A percentile compares a stretch with the other conserved stretches of the same genome.
These are phyloP conservation scores for Gnomoniopsis sp. DNA, from an alignment of 2,329 filamentous ascomycete species.

Conservation along the genomic window DNA sequence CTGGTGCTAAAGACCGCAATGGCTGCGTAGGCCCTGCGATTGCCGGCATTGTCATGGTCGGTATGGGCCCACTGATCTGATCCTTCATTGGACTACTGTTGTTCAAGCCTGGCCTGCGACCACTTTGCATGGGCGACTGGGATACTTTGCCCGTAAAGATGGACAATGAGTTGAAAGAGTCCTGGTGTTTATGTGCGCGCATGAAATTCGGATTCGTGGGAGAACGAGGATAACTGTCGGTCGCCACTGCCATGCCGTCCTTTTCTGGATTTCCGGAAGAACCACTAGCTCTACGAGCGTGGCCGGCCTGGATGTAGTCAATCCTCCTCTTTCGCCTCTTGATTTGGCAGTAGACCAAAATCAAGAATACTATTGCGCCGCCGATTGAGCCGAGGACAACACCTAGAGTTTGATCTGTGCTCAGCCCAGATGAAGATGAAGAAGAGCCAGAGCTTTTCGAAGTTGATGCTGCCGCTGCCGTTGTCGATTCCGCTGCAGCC, in stretches of 20 bases:
- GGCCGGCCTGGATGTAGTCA: constrained; percentile 44
- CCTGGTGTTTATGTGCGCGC: constrained; percentile 49
- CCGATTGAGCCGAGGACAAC: constrained; percentile 80
- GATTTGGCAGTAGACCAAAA: constrained; percentile 67
- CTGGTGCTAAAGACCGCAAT: constrained; percentile 9
- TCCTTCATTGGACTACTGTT: constrained; percentile 59
- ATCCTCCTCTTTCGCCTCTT: constrained; percentile 58
- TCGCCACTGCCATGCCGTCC: constrained; percentile 43
- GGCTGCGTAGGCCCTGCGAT: constrained; percentile 23
- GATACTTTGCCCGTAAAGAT: constrained; percentile 60
- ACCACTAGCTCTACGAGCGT: constrained; percentile 40
- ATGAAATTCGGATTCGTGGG: constrained; percentile 35
- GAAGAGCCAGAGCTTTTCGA: constrained; percentile 11
- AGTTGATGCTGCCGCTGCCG: constrained; percentile 22
- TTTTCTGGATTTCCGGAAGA: constrained; percentile 51
- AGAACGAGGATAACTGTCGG: constrained; percentile 35
- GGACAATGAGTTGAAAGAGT: constrained; percentile 61
- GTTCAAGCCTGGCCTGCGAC: background rate
- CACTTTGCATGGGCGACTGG: constrained; percentile 5
- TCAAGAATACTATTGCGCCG: constrained; percentile 67
- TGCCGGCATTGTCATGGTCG: constrained; percentile 48
- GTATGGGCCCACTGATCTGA: constrained; percentile 59
- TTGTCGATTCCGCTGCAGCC: constrained; percentile 24
- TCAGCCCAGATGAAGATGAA: constrained; percentile 28
- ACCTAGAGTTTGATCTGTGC: constrained; percentile 64